Conservation (phyloP, 2,329 filamentous ascomycete species). For the Phoma herbarum region DNA sequence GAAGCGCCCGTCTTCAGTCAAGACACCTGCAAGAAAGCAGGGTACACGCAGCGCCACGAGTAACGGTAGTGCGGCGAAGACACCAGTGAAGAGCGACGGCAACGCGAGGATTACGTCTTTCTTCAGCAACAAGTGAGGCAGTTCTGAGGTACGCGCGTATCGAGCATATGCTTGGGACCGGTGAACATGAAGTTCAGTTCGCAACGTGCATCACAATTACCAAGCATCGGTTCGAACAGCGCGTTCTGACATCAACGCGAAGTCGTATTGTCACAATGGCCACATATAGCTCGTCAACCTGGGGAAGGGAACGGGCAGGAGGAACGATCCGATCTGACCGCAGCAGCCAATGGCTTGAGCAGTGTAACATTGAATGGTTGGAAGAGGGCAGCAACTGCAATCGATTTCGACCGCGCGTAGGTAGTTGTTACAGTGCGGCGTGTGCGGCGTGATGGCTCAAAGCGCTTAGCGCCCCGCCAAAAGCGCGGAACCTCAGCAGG, state of each 20-base stretch:
- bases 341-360: background rate
- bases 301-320: background rate
- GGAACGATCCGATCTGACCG: background rate
- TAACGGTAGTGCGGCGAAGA: conserved; percentile 60
- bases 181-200: conserved; percentile 22
- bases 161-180: conserved; percentile 24
- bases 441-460: background rate
- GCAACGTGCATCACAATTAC: background rate
- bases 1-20: conserved; percentile 33
- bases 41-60: conserved; percentile 64
- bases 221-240: background rate
- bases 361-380: conserved; percentile 5
- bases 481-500: conserved; percentile 8
- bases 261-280: background rate
- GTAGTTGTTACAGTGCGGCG: background rate
- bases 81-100: conserved; percentile 55
- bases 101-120: conserved; percentile 68
- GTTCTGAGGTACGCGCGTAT: conserved; percentile 3
- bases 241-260: background rate
- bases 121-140: conserved; percentile 59
- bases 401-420: background rate
- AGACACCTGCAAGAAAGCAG: conserved; percentile 53
- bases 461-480: conserved; percentile 16
- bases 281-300: background rate
- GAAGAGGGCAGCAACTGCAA: background rate